Evolutionary conservation across 768 basidiomycete species (phyloP), one percentile per base, ranked within the genome.

Genomic region (Pulveroboletus sp.): DNA sequence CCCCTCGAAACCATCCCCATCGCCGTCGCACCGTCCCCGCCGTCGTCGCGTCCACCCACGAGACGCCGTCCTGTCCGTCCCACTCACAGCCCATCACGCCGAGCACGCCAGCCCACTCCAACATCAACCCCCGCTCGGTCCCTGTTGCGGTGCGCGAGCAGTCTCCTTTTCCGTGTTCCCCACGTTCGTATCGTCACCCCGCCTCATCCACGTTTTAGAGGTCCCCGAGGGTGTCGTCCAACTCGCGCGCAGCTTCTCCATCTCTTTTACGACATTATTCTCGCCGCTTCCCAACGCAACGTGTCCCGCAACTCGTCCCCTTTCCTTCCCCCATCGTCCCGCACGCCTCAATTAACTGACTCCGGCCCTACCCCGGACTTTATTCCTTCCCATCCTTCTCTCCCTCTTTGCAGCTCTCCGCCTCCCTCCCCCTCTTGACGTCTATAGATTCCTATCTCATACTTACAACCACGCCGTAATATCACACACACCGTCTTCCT

Each of bases 361-460:
- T 53, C 57, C 60, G 63, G 51, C 17, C 49, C 52, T 66, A 65
- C 64, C 64, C 64, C 64, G 64, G 64, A 64, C 62, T 66, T 47
- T 56, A 56, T 58, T 46, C 58, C 56, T 43, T 49, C 41, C 39
- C 47, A 50, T 52, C 49, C 49, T 48, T 52, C 43, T 11, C 24
- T 43, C 38, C 56, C 57, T 54, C 59, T 56, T 61, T 52, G 39
- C 56, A 56, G 39, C 51, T 41, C 55, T 51, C 47, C 46, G 40
- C 47, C 33, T 24, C 56, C 45, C 54, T 28, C 27, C 27, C 27
- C 27, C 27, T 21, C 50, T 53, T 40, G 46, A 21, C 55, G 45
- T 59, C 57, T 62, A 64, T 61, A 61, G 61, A 53, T 55, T 46
- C 59, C 64, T 61, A 63, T 66, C 60, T 58, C 56, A 50, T 54